Evolutionary conservation across 805 yeast genomes (phyloP).

Genomic region (Metschnikowia continentalis): DNA sequence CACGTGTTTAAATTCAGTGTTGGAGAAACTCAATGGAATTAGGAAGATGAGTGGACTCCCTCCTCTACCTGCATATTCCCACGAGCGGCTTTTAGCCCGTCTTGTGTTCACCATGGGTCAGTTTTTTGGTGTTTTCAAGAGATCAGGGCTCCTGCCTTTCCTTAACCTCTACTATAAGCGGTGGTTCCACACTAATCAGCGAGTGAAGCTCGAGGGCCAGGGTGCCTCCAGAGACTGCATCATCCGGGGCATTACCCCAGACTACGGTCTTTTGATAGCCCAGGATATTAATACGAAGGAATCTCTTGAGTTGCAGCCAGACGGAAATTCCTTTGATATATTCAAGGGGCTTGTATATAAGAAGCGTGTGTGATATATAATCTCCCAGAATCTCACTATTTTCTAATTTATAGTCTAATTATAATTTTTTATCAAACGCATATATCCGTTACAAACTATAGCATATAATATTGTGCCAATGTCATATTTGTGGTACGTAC

Average conservation of each 20-base stretch:
- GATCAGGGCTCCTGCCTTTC: constrained; percentile 64
- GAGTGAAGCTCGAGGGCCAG: constrained; percentile 48
- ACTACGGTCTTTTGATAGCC: constrained; percentile 79
- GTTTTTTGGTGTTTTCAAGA: constrained; percentile 55
- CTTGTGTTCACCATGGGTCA: constrained; percentile 61
- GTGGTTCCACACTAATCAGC: constrained; percentile 82
- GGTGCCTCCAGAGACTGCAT: constrained; percentile 49
- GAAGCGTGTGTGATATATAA: constrained; percentile 17
- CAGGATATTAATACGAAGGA: constrained; percentile 61
- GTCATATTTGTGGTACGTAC: too few relatives aligned
- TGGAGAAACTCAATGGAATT: constrained; percentile 54
- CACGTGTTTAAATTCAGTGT: constrained; percentile 73
- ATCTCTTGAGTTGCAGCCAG: constrained; percentile 78
- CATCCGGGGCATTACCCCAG: constrained; percentile 76
- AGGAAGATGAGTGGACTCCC: constrained; percentile 41
- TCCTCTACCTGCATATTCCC: constrained; percentile 43
- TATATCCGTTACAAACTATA: too few relatives aligned
- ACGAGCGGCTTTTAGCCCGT: constrained; percentile 60
- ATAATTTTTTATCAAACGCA: too few relatives aligned
- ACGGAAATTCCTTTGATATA: constrained; percentile 96
- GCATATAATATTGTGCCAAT: too few relatives aligned
- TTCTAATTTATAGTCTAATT: too few relatives aligned
- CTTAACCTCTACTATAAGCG: constrained; percentile 67
- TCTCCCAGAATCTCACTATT: background rate
- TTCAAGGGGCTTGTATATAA: constrained; percentile 76